Conservation (phyloP, 208 protist species). For the Acanthamoeba healyi region DNA sequence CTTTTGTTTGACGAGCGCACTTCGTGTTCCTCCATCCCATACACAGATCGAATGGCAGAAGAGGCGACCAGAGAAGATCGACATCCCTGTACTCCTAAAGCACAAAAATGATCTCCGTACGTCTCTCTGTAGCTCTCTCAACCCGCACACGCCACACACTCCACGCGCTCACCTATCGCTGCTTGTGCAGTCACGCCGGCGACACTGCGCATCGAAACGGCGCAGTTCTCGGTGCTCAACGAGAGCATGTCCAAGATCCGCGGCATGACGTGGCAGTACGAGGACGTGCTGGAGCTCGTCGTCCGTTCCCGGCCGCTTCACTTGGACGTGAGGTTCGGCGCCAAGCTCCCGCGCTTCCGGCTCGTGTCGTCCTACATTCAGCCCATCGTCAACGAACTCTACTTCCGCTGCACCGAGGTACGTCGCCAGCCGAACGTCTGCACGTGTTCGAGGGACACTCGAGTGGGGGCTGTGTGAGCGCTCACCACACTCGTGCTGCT, state of each 20-base stretch:
- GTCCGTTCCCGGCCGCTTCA: background rate
- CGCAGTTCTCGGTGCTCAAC: background rate
- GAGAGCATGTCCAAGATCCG: background rate
- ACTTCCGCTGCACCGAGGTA: constrained; percentile 20
- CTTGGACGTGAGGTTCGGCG: background rate
- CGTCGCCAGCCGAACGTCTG: too few species aligned
- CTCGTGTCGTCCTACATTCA: constrained; percentile 15
- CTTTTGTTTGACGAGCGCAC: too few species aligned
- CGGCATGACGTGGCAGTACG: constrained; percentile 9
- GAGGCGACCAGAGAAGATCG: constrained; percentile 3
- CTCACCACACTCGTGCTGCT: too few species aligned
- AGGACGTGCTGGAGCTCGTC: background rate
- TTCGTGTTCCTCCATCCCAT: background rate
- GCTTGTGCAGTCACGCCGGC: constrained; percentile 37
- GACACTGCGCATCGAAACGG: constrained; percentile 5
- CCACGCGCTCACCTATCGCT: too few species aligned
- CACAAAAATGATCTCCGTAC: constrained; percentile 31
- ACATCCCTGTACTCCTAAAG: background rate
- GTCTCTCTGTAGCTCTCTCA: background rate
- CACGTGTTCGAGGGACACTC: too few species aligned
- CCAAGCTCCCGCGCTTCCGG: background rate
- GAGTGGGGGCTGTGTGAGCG: too few species aligned
- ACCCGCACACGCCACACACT: too few species aligned
- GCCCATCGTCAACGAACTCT: constrained; percentile 45
- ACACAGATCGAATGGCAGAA: background rate